Base-by-base conservation (phyloP, 805 yeast genomes). In the Ogataea saltuana region DNA sequence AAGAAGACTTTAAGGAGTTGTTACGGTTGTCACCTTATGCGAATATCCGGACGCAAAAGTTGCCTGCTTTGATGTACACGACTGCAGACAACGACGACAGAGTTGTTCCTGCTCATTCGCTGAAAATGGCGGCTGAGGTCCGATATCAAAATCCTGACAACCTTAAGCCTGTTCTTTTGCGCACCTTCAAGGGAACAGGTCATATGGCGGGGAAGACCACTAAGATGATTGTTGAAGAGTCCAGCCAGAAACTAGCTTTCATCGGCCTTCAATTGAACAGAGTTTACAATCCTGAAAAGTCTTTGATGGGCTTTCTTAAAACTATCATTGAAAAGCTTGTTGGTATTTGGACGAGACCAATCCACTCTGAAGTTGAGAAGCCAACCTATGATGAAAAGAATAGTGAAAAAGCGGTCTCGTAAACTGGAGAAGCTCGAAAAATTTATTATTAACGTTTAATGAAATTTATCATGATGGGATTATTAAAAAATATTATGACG, bases 31-130 rank as follows among this genome's bases (percentile, higher is more conserved):
- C 46, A 7, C 46, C 46, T 3, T 42, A 42, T 19, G n/a, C 19
- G 13, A 42, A 37, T 20, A 33, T 42, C 16, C 21, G n/a, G 38
- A 4, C 37, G 22, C 46, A 38, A 21, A 16, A 21, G 12, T 27
- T 42, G 16, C 46, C 46, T 4, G 30, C 46, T 12, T 12, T 42
- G n/a, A 22, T 42, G 31, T 42, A 25, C 33, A 42, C 46, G 4
- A 42, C 46, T 4, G 46, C 46, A 5, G 46, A 42, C 22, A 42
- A 42, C 38, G 46, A 42, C 33, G 46, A 42, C 17, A 13, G 46
- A 10, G 46, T 42, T 8, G 42, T 42, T 30, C 46, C 46, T 18
- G 46, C 46, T 4, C 46, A 42, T 15, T 42, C 46, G 13, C 29
- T 42, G 13, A 42, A 42, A 20, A 42, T 42, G 46, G 26, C 32